These are phyloP conservation scores for Schwanniomyces etchellsii DNA, from an alignment of 1,139 yeast genomes.

Conservation along the genomic window DNA sequence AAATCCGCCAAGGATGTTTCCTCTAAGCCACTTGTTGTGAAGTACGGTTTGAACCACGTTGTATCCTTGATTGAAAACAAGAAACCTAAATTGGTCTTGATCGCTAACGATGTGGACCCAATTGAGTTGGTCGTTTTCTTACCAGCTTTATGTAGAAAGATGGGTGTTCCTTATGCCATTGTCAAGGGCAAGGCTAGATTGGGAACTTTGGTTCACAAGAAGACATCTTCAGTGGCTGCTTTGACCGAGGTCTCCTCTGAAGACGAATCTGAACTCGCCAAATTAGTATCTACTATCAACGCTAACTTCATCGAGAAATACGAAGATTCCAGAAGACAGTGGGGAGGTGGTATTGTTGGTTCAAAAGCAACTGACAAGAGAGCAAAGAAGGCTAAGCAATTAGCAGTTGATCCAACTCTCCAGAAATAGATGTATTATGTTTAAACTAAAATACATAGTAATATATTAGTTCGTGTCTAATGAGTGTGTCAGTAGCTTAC, in stretches of 20 bases:
- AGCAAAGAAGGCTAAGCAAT: conserved; percentile 32
- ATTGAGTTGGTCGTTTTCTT: conserved; percentile 86
- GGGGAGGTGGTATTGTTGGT: conserved; percentile 98
- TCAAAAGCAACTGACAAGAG: conserved; percentile 72
- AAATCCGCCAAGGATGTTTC: conserved; percentile 88
- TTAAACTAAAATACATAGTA: no score
- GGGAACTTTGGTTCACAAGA: conserved; percentile 88
- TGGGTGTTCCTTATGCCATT: conserved; percentile 94
- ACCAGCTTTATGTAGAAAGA: conserved; percentile 93
- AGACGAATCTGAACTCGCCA: conserved; percentile 84
- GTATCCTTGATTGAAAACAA: conserved; percentile 88
- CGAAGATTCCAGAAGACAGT: conserved; percentile 88
- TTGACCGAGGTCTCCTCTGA: conserved; percentile 82
- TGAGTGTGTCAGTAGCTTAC: no score
- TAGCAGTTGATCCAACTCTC: conserved; percentile 14
- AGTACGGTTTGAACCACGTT: conserved; percentile 94
- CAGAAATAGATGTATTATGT: background rate
- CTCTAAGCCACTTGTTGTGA: conserved; percentile 85
- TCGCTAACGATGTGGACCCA: conserved; percentile 95
- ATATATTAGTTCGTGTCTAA: no score
- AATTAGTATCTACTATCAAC: conserved; percentile 78
- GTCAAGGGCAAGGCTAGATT: conserved; percentile 95
- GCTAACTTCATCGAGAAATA: conserved; percentile 81
- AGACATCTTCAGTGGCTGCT: conserved; percentile 91
- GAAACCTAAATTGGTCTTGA: conserved; percentile 87